Base-by-base conservation (phyloP, 176 grass and related monocot genomes). In the Poa pratensis region DNA sequence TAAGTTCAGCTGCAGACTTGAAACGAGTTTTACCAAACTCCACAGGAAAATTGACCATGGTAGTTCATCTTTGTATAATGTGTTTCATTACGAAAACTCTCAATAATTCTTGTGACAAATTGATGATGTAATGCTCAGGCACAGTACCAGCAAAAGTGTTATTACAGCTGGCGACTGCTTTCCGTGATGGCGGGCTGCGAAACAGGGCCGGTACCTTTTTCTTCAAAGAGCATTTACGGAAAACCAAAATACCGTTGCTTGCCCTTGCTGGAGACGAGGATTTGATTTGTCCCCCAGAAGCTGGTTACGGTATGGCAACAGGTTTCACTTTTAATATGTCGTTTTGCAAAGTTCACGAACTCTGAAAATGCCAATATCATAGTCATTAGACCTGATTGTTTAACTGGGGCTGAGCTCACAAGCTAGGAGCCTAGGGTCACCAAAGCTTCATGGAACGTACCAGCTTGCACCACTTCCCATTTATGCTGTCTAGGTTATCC, bases 141-240 rank as follows among this genome's bases (percentile, higher is more conserved):
- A 98, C 93, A 14, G 91, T 98, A 78, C 95, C 93, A 71, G 89
- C 93, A 77, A 98, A 98, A 84, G 93, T 98, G 80, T 81, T 98
- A 62, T 77, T 95, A 78, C 95, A 98, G 70, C 86, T 98, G 16
- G 86, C 89, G 13, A 98, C 91, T 1, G 89, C 93, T 69, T 98
- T 98, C 86, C 91, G 89, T 60, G 93, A 92, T 27, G 95, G 95
- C 9, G 93, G 95, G 2, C 80, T 98, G 59, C 39, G 86, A 18
- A 95, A 98, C 80, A 92, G 93, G 76, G 60, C 51, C 43, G 85
- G 85, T 11, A 91, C 88, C 22, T 95, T 98, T 83, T 90, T 78
- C 77, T 95, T 92, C 69, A 98, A 95, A 72, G 77, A 93, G 55
- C 89, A 98, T 80, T 81, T 98, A 51, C 53, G 43, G 32, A 91